A percentile compares a stretch with the other conserved stretches of the same genome.
These are phyloP conservation scores for Leccinum variicolor DNA, from an alignment of 768 basidiomycete species.

Conservation along the genomic window DNA sequence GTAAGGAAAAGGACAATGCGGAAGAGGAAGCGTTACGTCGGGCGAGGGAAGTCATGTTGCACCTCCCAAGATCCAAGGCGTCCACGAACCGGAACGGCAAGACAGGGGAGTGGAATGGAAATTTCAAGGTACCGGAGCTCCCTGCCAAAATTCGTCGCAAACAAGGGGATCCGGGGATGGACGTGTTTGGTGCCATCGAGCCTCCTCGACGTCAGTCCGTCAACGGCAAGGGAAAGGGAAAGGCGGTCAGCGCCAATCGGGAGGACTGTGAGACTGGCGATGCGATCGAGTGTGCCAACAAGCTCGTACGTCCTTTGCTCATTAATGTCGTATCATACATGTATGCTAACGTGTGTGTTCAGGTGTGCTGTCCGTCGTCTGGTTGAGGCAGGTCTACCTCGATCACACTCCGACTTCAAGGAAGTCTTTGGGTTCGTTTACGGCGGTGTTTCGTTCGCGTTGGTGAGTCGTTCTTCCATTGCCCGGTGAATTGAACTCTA, in stretches of 20 bases:
- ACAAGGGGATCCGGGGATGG: constrained; percentile 21
- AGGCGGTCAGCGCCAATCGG: constrained; percentile 28
- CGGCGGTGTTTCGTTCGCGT: constrained; percentile 37
- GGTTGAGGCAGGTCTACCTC: constrained; percentile 29
- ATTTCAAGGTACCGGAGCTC: constrained; percentile 49
- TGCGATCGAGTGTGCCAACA: constrained; percentile 56
- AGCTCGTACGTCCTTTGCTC: constrained; percentile 42
- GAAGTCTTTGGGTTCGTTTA: constrained; percentile 40
- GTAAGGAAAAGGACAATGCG: constrained; percentile 12
- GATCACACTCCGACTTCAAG: constrained; percentile 38
- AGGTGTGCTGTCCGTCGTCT: constrained; percentile 36
- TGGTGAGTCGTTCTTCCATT: constrained; percentile 30
- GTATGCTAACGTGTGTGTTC: neutral
- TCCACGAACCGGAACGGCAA: constrained; percentile 5
- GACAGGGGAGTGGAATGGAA: constrained; percentile 3
- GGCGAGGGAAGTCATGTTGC: constrained; percentile 38
- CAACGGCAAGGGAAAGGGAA: constrained; percentile 40
- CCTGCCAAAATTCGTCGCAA: constrained; percentile 30
- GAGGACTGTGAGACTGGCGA: constrained; percentile 18
- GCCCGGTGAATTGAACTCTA: neutral
- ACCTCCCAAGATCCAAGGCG: constrained; percentile 30
- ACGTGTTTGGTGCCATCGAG: constrained; percentile 28
- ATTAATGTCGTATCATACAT: neutral
- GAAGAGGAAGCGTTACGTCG: constrained; percentile 32
- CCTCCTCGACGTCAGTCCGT: constrained; percentile 6